Evolutionary conservation across 345 rosid species (phyloP), one percentile per base, ranked within the genome.

Genomic region (Passiflora organensis): DNA sequence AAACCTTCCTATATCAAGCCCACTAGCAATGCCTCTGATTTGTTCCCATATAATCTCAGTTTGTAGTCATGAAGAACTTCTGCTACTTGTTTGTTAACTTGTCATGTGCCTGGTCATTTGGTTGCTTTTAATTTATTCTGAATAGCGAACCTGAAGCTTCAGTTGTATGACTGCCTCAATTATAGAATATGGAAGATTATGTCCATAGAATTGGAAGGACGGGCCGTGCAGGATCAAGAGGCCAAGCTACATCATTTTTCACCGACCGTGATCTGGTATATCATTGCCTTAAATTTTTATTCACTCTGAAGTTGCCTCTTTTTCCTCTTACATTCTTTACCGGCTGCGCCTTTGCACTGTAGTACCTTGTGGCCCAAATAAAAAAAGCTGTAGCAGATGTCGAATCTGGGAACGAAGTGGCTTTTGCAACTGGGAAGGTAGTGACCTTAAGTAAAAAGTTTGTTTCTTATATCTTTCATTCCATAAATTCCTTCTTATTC

Each of bases 401-500:
- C 41, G 68, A 69, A 60, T 65, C 74, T 53, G 78, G 78, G 20
- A 69, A 62, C 53, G 32, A 51, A 6, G 58, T 69, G 32, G 53
- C 68, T 19, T 69, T 69, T 61, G 78, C 78, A 24, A 74, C 71
- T 17, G 78, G 78, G 16, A 74, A 74, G 78, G 78, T 74, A 62
- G 10, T 37, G 17, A 14, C 57, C 65, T 53, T 17, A n/a, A 28
- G 34, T 28, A 28, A 28, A 28, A 28, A 28, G 5, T 28, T 28
- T 3, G 34, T 3, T n/a, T 25, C 49, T 13, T 23, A 13, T 18
- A 15, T 37, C 9, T n/a, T 4, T 41, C 14, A 0, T 12, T 9
- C 4, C 34, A 10, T 8, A 12, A 18, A 0, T 38, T 28, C 34
- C 11, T 6, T 11, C 19, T 14, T 45, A 13, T 22, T 45, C 49